Percentiles rank a stretch among this genome's conserved stretches.
These are phyloP conservation scores for Auriscalpium vulgare DNA, from an alignment of 768 basidiomycete species.

Conservation along the genomic window DNA sequence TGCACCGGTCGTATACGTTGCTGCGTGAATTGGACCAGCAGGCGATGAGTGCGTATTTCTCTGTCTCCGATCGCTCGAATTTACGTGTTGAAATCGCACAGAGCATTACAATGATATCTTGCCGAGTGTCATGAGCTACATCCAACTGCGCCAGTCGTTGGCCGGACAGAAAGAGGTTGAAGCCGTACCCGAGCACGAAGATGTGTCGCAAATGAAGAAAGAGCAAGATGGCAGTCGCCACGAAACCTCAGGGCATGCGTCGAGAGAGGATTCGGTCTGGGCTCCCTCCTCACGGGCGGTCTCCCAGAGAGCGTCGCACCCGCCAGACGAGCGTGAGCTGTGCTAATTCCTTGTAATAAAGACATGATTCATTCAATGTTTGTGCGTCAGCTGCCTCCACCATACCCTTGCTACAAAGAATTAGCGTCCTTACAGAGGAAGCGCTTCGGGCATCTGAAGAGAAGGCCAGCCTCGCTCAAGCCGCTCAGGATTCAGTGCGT, in stretches of 20 bases:
- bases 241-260: no score
- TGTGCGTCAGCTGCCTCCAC: neutral
- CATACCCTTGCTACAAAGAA: neutral
- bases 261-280: no score
- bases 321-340: no score
- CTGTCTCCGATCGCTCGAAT: neutral
- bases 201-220: no score
- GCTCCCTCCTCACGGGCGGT: no score
- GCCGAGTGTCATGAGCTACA: slow-evolving; percentile 9
- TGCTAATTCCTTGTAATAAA: no score
- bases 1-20: slow-evolving; percentile 12
- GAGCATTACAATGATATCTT: slow-evolving; percentile 7
- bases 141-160: slow-evolving; percentile 4
- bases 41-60: slow-evolving; percentile 3
- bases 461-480: slow-evolving; percentile 14
- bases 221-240: no score
- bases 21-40: slow-evolving; percentile 12
- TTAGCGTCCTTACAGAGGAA: slow-evolving; percentile 12
- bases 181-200: no score
- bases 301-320: no score
- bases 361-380: no score
- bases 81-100: neutral
- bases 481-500: slow-evolving; percentile 15
- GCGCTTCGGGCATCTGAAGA: slow-evolving; percentile 14
- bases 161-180: neutral